Conservation (phyloP, 192 early-diverging fungal genomes). For the Podila horticola region DNA sequence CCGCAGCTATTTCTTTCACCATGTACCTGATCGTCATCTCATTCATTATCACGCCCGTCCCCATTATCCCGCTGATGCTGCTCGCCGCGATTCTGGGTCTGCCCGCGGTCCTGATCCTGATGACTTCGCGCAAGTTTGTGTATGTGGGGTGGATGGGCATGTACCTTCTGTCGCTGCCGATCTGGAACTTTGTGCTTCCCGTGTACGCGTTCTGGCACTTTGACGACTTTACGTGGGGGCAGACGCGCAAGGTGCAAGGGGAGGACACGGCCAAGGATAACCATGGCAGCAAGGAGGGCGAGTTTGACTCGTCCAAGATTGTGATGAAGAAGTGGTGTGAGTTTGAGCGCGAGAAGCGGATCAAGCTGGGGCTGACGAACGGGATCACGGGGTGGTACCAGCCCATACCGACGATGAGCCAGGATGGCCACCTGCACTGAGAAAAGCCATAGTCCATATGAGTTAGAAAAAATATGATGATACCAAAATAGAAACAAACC, state of each 20-base stretch:
- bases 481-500: too few relatives aligned
- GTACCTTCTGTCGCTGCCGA: conserved; percentile 74
- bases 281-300: conserved; percentile 75
- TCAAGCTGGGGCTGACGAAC: conserved; percentile 46
- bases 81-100: conserved; percentile 79
- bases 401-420: conserved; percentile 20
- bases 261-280: conserved; percentile 65
- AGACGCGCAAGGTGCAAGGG: conserved; percentile 77
- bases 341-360: conserved; percentile 69
- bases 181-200: conserved; percentile 88
- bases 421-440: conserved; percentile 2
- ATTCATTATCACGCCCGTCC: conserved; percentile 57
- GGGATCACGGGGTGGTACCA: conserved; percentile 51
- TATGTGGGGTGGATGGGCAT: conserved; percentile 89
- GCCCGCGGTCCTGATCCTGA: conserved; percentile 80
- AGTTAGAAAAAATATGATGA: too few relatives aligned
- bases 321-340: conserved; percentile 86
- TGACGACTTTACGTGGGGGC: conserved; percentile 90
- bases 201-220: conserved; percentile 88
- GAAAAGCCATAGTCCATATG: background rate
- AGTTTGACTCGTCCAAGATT: conserved; percentile 78
- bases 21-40: conserved; percentile 82
- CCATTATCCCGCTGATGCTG: conserved; percentile 72
- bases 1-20: conserved; percentile 91
- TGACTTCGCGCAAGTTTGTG: conserved; percentile 82